Base-by-base conservation (phyloP, 2,329 filamentous ascomycete genomes). In the Allantophomopsis lycopodina region DNA sequence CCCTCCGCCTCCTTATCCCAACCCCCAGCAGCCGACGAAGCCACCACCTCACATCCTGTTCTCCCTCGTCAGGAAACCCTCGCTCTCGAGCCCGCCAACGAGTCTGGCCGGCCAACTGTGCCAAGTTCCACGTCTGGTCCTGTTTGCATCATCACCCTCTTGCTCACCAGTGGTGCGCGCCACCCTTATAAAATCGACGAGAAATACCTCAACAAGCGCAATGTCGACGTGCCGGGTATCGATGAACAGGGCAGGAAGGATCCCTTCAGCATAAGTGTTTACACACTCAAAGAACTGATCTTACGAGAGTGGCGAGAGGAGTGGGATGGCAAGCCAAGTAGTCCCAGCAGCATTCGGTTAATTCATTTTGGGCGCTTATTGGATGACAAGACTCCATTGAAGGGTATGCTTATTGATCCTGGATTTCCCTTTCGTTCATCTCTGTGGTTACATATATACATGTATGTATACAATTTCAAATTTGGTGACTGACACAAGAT, bases 261-360 rank as follows among this genome's bases (percentile, higher is more conserved):
- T 55, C 87, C 87, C 1, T 88, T 86, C 55, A 83, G 80, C 55
- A 86, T 96, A 61, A 94, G 84, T 49, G 81, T 94, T 38, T 94
- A 95, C 57, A 94, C 85, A 3, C 65, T 96, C 48, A 95, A 95
- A 61, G 87, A 95, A 63, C 65, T 95, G 54, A 94, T 96, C 56
- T 73, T 91, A 65, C 73, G 85, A 51, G 88, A 95, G 58, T 96
- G 89, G 89, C 72, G 86, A 49, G 79, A 79, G 51, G 85, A 95
- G 56, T 95, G 89, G 89, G 88, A 94, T 53, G 65, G 78, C 13
- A 79, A 83, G 54, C 89, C 89, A 2, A 76, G 82, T 18, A 91
- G 84, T 54, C 88, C 89, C 10, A 89, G 79, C 53, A 84, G 81
- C 45, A 96, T 96, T 64, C 72, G 89, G 38, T 63, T 96, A 51